Percentiles rank a stretch among this genome's conserved stretches.
phyloP scores from a whole-genome alignment of 1,284 basidiomycete genomes.

The Heimioporus retisporus region DNA sequence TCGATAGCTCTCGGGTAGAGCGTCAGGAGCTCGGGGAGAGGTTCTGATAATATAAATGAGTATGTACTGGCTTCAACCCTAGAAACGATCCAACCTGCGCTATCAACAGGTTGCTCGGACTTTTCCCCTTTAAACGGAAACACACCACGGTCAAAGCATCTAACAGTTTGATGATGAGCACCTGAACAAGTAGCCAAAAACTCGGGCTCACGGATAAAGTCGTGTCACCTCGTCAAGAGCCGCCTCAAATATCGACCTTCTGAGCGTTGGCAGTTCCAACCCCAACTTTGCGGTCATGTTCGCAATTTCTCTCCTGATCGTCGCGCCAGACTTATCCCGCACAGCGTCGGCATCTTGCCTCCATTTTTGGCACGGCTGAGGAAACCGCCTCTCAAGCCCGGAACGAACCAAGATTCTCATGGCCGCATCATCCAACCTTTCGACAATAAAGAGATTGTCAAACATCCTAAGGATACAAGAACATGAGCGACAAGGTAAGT shows the following conservation, averaged over 20 bases:
- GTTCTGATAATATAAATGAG: conserved; percentile 20
- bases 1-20: too few species aligned
- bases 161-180: conserved; percentile 5
- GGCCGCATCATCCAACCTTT: conserved; percentile 32
- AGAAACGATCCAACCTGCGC: conserved; percentile 18
- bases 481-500: neutral
- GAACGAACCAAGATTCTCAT: conserved; percentile 35
- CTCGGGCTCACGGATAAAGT: conserved; percentile 39
- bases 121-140: conserved; percentile 18
- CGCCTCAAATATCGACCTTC: conserved; percentile 32
- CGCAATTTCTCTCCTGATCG: conserved; percentile 14
- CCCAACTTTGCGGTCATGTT: conserved; percentile 13
- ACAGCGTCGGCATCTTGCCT: conserved; percentile 28
- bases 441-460: conserved; percentile 42
- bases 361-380: conserved; percentile 36
- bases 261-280: conserved; percentile 11
- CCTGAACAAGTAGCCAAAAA: neutral
- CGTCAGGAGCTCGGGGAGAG: conserved; percentile 17
- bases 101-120: neutral
- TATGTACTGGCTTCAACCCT: too few species aligned
- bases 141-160: conserved; percentile 24
- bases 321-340: neutral
- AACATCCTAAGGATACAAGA: conserved; percentile 20
- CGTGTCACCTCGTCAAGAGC: conserved; percentile 29
- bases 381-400: conserved; percentile 46